phyloP scores from a whole-genome alignment of 129 eudicot genomes.

The Apium graveolens region DNA sequence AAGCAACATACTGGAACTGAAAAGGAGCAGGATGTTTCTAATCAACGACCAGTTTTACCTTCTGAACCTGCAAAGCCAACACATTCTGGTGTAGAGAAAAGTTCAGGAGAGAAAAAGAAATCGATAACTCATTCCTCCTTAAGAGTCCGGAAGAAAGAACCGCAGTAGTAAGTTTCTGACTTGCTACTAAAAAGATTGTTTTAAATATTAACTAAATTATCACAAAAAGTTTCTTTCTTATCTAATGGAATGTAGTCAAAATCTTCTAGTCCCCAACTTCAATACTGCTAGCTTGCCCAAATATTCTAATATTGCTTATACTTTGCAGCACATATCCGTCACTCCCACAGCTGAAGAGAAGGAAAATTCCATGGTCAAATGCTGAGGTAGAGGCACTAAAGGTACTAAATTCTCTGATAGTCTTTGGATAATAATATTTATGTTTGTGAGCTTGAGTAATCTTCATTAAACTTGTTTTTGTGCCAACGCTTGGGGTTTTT shows the following conservation, averaged over 20 bases:
- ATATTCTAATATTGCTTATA: slow-evolving; percentile 4
- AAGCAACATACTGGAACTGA: slow-evolving; percentile 11
- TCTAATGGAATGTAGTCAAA: neutral
- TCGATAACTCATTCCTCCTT: slow-evolving; percentile 9
- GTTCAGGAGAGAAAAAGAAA: slow-evolving; percentile 24
- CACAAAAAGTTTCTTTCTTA: neutral
- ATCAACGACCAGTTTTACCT: slow-evolving; percentile 12
- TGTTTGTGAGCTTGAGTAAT: neutral
- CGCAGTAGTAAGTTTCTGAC: slow-evolving; percentile 34
- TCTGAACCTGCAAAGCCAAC: slow-evolving; percentile 15
- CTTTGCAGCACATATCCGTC: slow-evolving; percentile 45
- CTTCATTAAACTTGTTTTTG: neutral
- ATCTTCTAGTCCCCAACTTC: neutral
- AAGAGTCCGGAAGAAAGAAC: slow-evolving; percentile 30
- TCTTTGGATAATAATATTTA: neutral
- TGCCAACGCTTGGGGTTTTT: neutral
- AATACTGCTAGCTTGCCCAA: neutral
- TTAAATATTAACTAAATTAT: neutral
- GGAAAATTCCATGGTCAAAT: slow-evolving; percentile 46
- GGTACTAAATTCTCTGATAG: slow-evolving; percentile 24
- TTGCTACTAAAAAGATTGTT: neutral
- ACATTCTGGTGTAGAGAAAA: slow-evolving; percentile 14
- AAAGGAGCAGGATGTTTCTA: slow-evolving; percentile 11
- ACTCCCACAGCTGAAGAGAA: slow-evolving; percentile 39
- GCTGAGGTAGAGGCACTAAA: slow-evolving; percentile 56